Base-by-base conservation (phyloP, 139 green algal species). In the Trebouxia sp. region DNA sequence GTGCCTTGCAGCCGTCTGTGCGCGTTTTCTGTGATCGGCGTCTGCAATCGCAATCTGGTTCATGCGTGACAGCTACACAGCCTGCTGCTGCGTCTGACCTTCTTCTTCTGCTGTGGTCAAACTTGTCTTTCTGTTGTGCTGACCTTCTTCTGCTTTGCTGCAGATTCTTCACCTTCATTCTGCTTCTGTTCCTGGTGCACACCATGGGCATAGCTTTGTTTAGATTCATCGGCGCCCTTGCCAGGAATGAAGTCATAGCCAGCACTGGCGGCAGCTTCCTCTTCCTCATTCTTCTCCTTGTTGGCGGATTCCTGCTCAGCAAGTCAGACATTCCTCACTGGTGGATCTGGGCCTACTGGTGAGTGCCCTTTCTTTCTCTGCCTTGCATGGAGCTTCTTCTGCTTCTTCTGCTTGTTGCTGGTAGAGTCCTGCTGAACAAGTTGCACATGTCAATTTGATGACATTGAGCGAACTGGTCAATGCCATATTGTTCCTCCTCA, bases 201-300 rank as follows among this genome's bases (percentile, higher is more conserved):
- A 79, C 67, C 77, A 83, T 84, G 75, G 66, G 74, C 42, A 79
- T 84, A 10, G 53, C 51, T 39, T 14, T 85, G 82, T 85, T 85
- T 66, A 72, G 82, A 22, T 62, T 43, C 51, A 70, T 76, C 12
- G 76, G 50, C 22, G 22, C 35, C 11, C 45, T 83, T 22, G 35
- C 26, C 39, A 53, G 82, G 7, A 76, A 85, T 30, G 82, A 85
- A 53, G 79, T 56, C 1, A 50, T 85, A 14, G 67, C 66, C 30
- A 69, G 47, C 42, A 85, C 76, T 15, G 75, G 66, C 30, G 82
- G 82, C 24, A 56, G 51, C 41, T 85, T 85, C 67, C 53, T 85
- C 14, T 85, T 85, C 76, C 82, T 85, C 28, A 41, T 85, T 1
- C 51, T 85, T 22, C 82, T 85, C 51, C 76, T 85, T 37, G 65